phyloP scores from a whole-genome alignment of 1,284 basidiomycete genomes.

The Pseudozyma sp. region DNA sequence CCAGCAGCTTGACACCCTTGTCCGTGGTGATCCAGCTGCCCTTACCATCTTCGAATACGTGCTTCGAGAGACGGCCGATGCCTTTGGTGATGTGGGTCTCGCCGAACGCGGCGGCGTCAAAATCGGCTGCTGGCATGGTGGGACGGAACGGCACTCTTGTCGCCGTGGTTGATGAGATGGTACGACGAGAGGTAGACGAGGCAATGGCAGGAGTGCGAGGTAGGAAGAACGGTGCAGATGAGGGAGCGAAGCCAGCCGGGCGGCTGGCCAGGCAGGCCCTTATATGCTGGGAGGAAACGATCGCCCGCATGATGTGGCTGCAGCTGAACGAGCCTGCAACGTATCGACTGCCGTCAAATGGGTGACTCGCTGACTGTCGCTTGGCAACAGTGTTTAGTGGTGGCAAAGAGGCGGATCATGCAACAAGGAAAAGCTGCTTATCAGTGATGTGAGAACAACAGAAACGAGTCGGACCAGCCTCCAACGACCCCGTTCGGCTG shows the following conservation, averaged over 20 bases:
- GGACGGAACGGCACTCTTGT: constrained; percentile 13
- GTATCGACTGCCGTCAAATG: no score
- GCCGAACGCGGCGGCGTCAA: constrained; percentile 57
- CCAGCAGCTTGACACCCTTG: constrained; percentile 59
- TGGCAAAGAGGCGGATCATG: not conserved
- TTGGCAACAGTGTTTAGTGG: not conserved
- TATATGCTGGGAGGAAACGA: constrained; percentile 33
- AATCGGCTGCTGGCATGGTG: constrained; percentile 37
- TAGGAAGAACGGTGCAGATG: not conserved
- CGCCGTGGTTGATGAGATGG: constrained; percentile 8
- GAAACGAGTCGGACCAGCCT: no score
- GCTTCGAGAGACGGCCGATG: constrained; percentile 60
- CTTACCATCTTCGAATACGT: constrained; percentile 59
- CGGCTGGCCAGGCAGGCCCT: constrained; percentile 19
- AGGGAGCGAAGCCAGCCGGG: not conserved
- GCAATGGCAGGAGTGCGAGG: not conserved
- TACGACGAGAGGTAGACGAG: not conserved
- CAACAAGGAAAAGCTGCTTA: not conserved
- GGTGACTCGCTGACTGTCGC: no score
- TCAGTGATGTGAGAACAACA: not conserved
- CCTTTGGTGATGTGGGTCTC: constrained; percentile 62
- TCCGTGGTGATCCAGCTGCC: constrained; percentile 62
- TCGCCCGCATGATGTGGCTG: constrained; percentile 16
- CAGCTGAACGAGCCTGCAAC: not conserved
- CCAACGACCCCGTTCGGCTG: no score